A percentile compares a stretch with the other conserved stretches of the same genome.
Conservation (phyloP, 768 basidiomycete species). For the Favolaschia claudopus region DNA sequence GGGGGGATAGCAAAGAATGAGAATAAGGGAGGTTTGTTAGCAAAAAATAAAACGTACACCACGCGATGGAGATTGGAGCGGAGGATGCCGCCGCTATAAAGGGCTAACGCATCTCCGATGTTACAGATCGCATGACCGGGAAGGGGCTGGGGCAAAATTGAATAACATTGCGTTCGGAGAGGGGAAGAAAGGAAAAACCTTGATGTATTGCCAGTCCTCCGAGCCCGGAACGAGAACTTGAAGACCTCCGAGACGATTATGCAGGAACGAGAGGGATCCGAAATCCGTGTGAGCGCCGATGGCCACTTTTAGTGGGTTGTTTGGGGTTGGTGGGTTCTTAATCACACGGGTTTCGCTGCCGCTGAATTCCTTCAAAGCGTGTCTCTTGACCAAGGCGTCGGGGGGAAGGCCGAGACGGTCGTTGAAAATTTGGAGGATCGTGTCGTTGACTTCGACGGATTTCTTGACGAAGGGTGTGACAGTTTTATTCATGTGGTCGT, state of each 20-base stretch:
- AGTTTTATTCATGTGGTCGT: slow-evolving; percentile 55
- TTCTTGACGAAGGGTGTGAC: slow-evolving; percentile 65
- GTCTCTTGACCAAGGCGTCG: slow-evolving; percentile 53
- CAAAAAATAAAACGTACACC: slow-evolving; percentile 45
- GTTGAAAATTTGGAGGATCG: slow-evolving; percentile 63
- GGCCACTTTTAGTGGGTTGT: slow-evolving; percentile 44
- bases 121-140: slow-evolving; percentile 68
- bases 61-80: slow-evolving; percentile 72
- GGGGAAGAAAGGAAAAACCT: slow-evolving; percentile 48
- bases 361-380: slow-evolving; percentile 54
- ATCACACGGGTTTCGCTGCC: slow-evolving; percentile 67
- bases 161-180: background rate
- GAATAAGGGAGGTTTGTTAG: background rate
- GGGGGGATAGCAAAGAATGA: slow-evolving; percentile 25
- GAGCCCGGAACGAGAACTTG: slow-evolving; percentile 71
- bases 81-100: slow-evolving; percentile 71
- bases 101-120: slow-evolving; percentile 65
- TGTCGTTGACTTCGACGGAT: slow-evolving; percentile 62
- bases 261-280: slow-evolving; percentile 75
- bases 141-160: slow-evolving; percentile 47
- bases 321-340: slow-evolving; percentile 51
- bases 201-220: slow-evolving; percentile 73
- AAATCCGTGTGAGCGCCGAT: slow-evolving; percentile 79
- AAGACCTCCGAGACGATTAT: slow-evolving; percentile 74
- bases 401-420: slow-evolving; percentile 59